Conservation (phyloP, 2,329 filamentous ascomycete genomes). For the Aspergillus pseudoglaucus region DNA sequence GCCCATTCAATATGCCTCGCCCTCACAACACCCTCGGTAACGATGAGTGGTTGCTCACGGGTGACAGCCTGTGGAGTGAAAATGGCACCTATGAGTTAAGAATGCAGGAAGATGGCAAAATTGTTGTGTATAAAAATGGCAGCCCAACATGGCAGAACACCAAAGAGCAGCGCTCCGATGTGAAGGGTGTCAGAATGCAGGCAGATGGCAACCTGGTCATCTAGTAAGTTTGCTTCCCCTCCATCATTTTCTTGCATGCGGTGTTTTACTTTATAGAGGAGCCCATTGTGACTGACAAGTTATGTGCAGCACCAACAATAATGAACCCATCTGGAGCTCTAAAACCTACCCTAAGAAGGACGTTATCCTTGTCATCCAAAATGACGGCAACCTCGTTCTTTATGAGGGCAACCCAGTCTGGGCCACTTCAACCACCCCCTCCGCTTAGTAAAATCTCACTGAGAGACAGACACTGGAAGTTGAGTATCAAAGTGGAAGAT, state of each 20-base stretch:
- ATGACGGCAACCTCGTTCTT: constrained; percentile 1
- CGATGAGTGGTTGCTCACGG: neutral
- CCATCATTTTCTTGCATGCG: neutral
- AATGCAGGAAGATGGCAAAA: neutral
- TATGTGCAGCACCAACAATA: neutral
- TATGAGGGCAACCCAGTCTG: constrained; percentile 1
- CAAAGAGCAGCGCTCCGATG: neutral
- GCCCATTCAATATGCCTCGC: neutral
- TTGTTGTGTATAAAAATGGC: constrained; percentile 1
- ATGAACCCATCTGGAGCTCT: neutral
- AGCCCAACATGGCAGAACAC: neutral
- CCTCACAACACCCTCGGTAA: constrained; percentile 1
- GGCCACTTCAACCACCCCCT: neutral
- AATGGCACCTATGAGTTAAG: constrained; percentile 1
- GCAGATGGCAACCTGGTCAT: constrained; percentile 1
- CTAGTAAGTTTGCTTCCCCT: neutral
- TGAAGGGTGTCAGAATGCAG: constrained; percentile 1
- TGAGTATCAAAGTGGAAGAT: neutral
- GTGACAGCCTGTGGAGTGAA: neutral
- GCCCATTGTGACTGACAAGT: neutral
- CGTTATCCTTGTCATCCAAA: neutral
- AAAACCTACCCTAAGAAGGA: neutral
- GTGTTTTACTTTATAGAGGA: neutral
- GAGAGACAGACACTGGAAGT: neutral
- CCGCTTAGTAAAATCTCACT: neutral